phyloP scores from a whole-genome alignment of 2,329 filamentous ascomycete species.

The Byssoonygena ceratinophila region DNA sequence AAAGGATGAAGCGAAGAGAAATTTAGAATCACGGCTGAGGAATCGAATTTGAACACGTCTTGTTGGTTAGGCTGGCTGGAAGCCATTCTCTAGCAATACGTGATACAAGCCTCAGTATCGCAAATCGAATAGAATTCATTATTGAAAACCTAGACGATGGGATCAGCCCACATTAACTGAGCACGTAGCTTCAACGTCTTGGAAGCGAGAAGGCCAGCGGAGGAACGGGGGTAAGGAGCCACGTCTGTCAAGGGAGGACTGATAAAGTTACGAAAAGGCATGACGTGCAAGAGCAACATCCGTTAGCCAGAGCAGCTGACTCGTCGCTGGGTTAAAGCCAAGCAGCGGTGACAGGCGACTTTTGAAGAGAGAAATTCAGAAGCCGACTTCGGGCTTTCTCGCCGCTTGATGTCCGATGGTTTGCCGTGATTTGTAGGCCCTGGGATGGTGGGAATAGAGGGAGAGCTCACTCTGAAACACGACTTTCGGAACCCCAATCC shows the following conservation, averaged over 20 bases:
- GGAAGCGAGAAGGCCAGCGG: not conserved
- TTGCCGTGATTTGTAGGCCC: not conserved
- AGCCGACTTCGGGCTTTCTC: not conserved
- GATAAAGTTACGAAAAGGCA: not conserved
- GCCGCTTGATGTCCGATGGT: not conserved
- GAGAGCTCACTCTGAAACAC: not conserved
- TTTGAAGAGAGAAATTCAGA: not conserved
- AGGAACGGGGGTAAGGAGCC: not conserved
- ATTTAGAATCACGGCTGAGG: not conserved
- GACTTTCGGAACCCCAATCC: not conserved
- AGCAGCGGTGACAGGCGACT: not conserved
- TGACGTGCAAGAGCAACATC: not conserved
- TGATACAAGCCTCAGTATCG: slow-evolving; percentile 8
- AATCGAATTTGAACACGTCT: not conserved
- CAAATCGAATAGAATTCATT: not conserved
- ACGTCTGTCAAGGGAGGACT: not conserved
- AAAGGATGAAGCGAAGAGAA: not conserved
- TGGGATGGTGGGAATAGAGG: not conserved
- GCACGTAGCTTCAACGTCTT: not conserved
- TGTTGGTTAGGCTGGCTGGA: slow-evolving; percentile 2
- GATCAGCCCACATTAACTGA: not conserved
- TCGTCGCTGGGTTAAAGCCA: not conserved
- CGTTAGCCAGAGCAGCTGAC: not conserved
- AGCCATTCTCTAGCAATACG: not conserved
- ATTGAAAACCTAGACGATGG: not conserved